Percentiles rank a stretch among this genome's conserved stretches.
Evolutionary conservation across 2,329 filamentous ascomycete species (phyloP).

Genomic region (Ophiostoma sp.): DNA sequence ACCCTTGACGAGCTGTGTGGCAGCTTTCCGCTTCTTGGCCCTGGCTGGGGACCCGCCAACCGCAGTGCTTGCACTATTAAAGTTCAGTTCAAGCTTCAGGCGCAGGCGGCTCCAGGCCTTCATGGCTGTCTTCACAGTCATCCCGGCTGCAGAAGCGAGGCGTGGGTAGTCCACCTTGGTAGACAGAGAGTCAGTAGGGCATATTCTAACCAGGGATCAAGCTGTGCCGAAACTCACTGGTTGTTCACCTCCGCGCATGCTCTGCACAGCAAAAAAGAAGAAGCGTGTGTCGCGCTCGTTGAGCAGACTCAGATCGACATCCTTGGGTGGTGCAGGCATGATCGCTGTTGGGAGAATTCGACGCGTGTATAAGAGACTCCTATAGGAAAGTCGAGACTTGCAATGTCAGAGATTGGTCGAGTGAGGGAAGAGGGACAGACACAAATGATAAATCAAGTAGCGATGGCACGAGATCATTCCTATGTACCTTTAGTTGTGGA

Average conservation of each 20-base stretch:
- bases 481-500: too few relatives aligned
- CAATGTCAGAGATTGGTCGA: too few relatives aligned
- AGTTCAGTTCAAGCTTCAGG: slow-evolving; percentile 19
- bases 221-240: neutral
- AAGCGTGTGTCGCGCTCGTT: slow-evolving; percentile 16
- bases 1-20: neutral
- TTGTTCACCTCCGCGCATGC: slow-evolving; percentile 17
- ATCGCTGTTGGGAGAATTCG: neutral
- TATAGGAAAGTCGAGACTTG: too few relatives aligned
- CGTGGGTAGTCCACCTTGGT: slow-evolving; percentile 20
- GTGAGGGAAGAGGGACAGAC: too few relatives aligned
- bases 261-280: slow-evolving; percentile 19
- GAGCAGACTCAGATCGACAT: neutral
- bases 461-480: too few relatives aligned
- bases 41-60: neutral
- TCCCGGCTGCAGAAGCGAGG: slow-evolving; percentile 9
- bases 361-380: too few relatives aligned
- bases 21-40: slow-evolving; percentile 7
- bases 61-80: neutral
- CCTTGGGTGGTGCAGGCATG: slow-evolving; percentile 3
- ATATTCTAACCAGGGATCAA: neutral
- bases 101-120: slow-evolving; percentile 12
- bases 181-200: neutral
- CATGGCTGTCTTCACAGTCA: neutral
- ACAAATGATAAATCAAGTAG: too few relatives aligned